These are phyloP conservation scores for Knufia fluminis DNA, from an alignment of 2,329 filamentous ascomycete genomes.

Conservation along the genomic window DNA sequence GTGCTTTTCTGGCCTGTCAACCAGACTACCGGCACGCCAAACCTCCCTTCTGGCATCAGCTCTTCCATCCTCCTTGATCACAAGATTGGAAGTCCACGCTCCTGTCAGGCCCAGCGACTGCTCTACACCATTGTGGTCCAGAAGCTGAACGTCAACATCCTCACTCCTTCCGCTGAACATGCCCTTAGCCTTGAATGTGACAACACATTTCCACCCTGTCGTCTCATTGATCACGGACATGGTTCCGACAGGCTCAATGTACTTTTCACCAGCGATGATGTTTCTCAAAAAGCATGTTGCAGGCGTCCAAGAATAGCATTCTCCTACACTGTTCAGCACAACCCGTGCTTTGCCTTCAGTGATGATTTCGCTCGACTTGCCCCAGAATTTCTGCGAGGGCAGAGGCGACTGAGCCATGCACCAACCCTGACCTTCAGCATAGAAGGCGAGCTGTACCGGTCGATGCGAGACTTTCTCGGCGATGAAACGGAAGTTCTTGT, in stretches of 20 bases:
- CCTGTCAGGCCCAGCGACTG: conserved; percentile 62
- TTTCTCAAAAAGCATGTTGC: conserved; percentile 90
- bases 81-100: conserved; percentile 73
- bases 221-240: conserved; percentile 81
- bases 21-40: conserved; percentile 70
- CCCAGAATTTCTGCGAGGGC: conserved; percentile 96
- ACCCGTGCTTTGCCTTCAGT: conserved; percentile 81
- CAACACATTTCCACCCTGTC: conserved; percentile 70
- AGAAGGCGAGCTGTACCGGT: conserved; percentile 83
- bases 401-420: conserved; percentile 77
- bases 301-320: conserved; percentile 79
- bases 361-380: conserved; percentile 87
- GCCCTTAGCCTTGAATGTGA: conserved; percentile 86
- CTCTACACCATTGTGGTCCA: conserved; percentile 55
- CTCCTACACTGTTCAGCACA: conserved; percentile 63
- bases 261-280: conserved; percentile 96
- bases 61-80: conserved; percentile 55
- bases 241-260: conserved; percentile 84
- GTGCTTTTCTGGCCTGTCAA: conserved; percentile 66
- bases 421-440: conserved; percentile 81
- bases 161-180: conserved; percentile 96
- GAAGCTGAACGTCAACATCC: conserved; percentile 70
- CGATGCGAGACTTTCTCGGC: conserved; percentile 92
- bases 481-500: conserved; percentile 80
- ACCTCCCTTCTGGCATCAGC: conserved; percentile 54